Evolutionary conservation across 495 filamentous ascomycete genomes (phyloP).

Genomic region (Clohesyomyces aquaticus): DNA sequence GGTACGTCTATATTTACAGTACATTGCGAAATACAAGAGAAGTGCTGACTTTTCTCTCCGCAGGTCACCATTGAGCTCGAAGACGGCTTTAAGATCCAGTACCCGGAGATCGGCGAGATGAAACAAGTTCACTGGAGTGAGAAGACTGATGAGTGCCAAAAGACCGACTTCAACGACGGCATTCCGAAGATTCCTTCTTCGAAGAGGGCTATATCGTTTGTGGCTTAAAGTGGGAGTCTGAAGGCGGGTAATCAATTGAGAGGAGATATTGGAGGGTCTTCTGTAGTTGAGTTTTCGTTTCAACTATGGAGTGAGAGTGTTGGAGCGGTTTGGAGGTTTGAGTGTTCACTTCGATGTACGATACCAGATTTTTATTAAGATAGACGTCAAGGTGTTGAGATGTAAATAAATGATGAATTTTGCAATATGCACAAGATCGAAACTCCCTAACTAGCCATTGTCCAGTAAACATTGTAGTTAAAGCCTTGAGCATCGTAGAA

Average conservation of each 20-base stretch:
- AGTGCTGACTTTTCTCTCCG: background rate
- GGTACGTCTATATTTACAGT: no score
- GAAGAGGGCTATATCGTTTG: background rate
- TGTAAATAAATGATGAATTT: no score
- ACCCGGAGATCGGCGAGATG: background rate
- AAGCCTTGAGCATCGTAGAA: slow-evolving; percentile 31
- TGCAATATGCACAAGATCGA: background rate
- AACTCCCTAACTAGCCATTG: background rate
- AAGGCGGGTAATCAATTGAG: no score
- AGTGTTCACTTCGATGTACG: no score
- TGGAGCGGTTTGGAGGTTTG: no score
- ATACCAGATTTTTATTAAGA: no score
- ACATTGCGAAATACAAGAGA: background rate
- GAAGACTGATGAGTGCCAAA: background rate
- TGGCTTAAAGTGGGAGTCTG: background rate
- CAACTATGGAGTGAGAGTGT: no score
- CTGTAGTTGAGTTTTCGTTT: no score
- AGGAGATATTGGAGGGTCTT: no score
- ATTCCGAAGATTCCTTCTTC: background rate
- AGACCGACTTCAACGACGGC: background rate
- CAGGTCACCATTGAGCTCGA: background rate
- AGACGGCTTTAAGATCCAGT: background rate
- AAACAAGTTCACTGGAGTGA: background rate
- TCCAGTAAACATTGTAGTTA: slow-evolving; percentile 22
- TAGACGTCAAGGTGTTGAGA: no score